A percentile compares a stretch with the other conserved stretches of the same genome.
Conservation (phyloP, 202 grass and related monocot genomes). For the Panicum virgatum region DNA sequence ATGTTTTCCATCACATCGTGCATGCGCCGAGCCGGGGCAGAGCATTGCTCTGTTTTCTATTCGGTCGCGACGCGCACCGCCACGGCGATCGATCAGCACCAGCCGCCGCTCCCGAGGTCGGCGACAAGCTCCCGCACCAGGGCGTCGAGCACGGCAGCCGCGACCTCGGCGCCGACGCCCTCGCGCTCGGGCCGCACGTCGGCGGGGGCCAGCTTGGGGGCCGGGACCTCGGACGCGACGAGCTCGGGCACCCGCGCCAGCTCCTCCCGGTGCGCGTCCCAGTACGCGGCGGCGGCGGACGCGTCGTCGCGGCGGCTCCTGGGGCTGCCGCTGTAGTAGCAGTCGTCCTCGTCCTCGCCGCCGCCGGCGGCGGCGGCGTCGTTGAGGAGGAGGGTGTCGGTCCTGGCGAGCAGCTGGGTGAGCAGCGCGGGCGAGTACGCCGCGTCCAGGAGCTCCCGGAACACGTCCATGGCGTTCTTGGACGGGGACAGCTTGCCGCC, state of each 20-base stretch:
- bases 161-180: constrained; percentile 21
- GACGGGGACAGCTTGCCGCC: constrained; percentile 48
- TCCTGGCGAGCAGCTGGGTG: constrained; percentile 41
- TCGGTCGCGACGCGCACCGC: not conserved
- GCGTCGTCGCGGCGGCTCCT: not conserved
- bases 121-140: constrained; percentile 28
- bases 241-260: constrained; percentile 31
- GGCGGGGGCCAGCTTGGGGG: not conserved
- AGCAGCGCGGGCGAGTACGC: constrained; percentile 62
- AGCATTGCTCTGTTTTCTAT: constrained; percentile 5
- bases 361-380: not conserved
- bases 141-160: constrained; percentile 15
- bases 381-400: constrained; percentile 31
- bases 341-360: not conserved
- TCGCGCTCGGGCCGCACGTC: constrained; percentile 28
- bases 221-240: constrained; percentile 37
- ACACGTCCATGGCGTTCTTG: constrained; percentile 49
- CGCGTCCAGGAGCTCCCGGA: constrained; percentile 67
- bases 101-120: constrained; percentile 11
- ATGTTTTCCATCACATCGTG: constrained; percentile 20
- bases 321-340: not conserved
- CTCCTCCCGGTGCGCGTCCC: constrained; percentile 36
- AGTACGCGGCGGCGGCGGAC: constrained; percentile 15
- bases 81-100: not conserved
- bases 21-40: constrained; percentile 8